phyloP scores from a whole-genome alignment of 352 stramenopile species.

The Phytophthora pistaciae region DNA sequence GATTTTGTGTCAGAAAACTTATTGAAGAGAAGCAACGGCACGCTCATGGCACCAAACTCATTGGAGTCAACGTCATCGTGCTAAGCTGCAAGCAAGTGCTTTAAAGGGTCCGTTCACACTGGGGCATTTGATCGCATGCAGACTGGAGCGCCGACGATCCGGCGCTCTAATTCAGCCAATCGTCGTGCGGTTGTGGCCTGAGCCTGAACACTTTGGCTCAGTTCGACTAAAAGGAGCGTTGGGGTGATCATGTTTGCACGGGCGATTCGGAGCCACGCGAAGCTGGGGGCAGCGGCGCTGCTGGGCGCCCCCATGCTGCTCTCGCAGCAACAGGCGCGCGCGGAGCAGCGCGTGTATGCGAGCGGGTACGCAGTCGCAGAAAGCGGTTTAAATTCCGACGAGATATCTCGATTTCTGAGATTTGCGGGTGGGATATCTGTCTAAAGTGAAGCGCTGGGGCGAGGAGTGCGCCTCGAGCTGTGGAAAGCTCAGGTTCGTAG shows the following conservation, averaged over 20 bases:
- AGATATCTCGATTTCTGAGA: constrained; percentile 11
- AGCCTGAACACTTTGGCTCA: constrained; percentile 10
- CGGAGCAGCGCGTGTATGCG: constrained; percentile 73
- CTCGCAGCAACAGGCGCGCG: constrained; percentile 34
- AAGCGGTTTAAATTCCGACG: neutral
- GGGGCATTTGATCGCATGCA: too few relatives aligned
- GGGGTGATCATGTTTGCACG: constrained; percentile 51
- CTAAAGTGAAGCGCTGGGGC: constrained; percentile 75
- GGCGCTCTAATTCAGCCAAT: constrained; percentile 18
- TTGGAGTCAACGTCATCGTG: too few relatives aligned
- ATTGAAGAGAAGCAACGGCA: too few relatives aligned
- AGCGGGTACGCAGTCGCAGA: constrained; percentile 54
- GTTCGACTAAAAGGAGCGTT: constrained; percentile 15
- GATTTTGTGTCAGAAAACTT: too few relatives aligned
- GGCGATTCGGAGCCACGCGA: constrained; percentile 40
- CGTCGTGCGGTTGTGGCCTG: constrained; percentile 18
- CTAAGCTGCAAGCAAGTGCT: too few relatives aligned
- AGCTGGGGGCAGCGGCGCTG: constrained; percentile 44
- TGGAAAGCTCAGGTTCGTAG: constrained; percentile 85
- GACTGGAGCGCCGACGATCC: neutral
- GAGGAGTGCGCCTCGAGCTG: constrained; percentile 82
- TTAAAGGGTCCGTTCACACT: too few relatives aligned
- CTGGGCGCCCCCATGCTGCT: constrained; percentile 49
- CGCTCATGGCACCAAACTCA: too few relatives aligned
- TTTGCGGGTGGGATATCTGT: constrained; percentile 13